Evolutionary conservation across 768 basidiomycete genomes (phyloP).

Genomic region (Calocybe indica): DNA sequence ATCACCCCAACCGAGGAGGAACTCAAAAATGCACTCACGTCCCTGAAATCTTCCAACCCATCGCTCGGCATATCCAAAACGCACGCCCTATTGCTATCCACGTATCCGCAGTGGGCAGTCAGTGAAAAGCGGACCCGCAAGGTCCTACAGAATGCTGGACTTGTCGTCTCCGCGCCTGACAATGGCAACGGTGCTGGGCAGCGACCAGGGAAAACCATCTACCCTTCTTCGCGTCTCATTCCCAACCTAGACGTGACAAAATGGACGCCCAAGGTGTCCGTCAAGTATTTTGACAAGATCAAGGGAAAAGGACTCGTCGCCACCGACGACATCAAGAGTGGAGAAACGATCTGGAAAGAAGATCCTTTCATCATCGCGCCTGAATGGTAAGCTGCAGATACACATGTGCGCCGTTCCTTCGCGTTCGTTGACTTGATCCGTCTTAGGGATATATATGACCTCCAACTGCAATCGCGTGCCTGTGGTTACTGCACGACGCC

Average conservation of each 20-base stretch:
- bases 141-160: conserved; percentile 54
- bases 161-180: conserved; percentile 20
- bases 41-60: conserved; percentile 53
- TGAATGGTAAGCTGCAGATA: conserved; percentile 50
- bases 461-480: conserved; percentile 52
- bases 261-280: conserved; percentile 61
- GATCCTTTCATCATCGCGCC: conserved; percentile 78
- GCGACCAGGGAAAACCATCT: conserved; percentile 20
- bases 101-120: conserved; percentile 66
- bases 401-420: not conserved
- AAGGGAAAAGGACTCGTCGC: conserved; percentile 87
- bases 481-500: conserved; percentile 75
- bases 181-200: not conserved
- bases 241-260: conserved; percentile 52
- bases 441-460: conserved; percentile 70
- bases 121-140: conserved; percentile 82
- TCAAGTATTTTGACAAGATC: conserved; percentile 57
- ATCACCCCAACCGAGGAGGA: conserved; percentile 56
- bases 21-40: conserved; percentile 47
- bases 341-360: conserved; percentile 81
- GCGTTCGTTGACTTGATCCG: not conserved
- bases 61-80: conserved; percentile 68
- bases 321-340: conserved; percentile 55
- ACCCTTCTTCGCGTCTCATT: conserved; percentile 62
- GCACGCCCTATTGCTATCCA: conserved; percentile 52